These are phyloP conservation scores for Karstenula rhodostoma DNA, from an alignment of 2,329 filamentous ascomycete genomes.

Conservation along the genomic window DNA sequence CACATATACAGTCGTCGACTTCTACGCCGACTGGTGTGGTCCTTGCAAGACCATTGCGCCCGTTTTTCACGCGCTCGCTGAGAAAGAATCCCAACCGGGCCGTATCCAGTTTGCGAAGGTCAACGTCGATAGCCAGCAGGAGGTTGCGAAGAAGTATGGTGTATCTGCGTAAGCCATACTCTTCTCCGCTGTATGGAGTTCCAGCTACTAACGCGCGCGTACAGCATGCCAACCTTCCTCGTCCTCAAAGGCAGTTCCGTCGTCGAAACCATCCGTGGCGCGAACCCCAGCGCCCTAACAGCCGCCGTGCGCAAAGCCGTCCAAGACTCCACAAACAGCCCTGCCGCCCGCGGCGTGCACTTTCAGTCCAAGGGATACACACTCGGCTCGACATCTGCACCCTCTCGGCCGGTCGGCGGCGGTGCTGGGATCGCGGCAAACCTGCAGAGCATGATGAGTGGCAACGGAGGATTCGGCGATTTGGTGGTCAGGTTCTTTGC, in stretches of 20 bases:
- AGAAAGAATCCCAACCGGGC: conserved; percentile 57
- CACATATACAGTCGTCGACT: conserved; percentile 58
- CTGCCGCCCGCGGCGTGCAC: conserved; percentile 41
- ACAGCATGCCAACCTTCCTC: conserved; percentile 60
- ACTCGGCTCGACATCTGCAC: conserved; percentile 45
- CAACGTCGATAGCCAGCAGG: conserved; percentile 62
- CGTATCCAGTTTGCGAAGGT: conserved; percentile 63
- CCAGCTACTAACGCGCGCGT: neutral
- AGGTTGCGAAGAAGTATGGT: conserved; percentile 59
- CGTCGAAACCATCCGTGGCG: conserved; percentile 57
- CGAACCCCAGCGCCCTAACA: conserved; percentile 58
- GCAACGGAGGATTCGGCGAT: conserved; percentile 49
- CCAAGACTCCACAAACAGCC: conserved; percentile 48
- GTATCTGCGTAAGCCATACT: conserved; percentile 54
- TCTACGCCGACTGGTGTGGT: conserved; percentile 65
- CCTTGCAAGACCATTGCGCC: conserved; percentile 65
- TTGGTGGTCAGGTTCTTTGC: conserved; percentile 55
- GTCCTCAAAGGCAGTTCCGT: conserved; percentile 55
- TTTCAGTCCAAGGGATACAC: conserved; percentile 56
- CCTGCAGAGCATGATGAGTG: conserved; percentile 35
- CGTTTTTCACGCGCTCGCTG: conserved; percentile 59
- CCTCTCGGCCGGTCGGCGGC: conserved; percentile 34
- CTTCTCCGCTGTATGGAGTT: neutral
- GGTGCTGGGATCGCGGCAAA: conserved; percentile 32
- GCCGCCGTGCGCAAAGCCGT: conserved; percentile 56